phyloP scores from a whole-genome alignment of 192 early-diverging fungal species.

The Umbelopsis vinacea region DNA sequence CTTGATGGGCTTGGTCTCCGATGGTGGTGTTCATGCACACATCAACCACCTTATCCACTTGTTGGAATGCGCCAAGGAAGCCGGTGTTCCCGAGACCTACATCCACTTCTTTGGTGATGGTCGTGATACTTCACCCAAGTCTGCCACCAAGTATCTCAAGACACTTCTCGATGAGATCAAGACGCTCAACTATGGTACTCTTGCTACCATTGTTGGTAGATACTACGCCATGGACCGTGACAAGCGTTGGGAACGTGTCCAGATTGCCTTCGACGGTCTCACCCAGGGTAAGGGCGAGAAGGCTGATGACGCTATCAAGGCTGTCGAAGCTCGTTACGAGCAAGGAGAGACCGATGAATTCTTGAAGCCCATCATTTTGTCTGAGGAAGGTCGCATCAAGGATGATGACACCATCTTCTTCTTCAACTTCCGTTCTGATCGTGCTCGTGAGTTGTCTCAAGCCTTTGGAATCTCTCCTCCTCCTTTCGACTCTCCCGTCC shows the following conservation, averaged over 20 bases:
- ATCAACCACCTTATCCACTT: constrained; percentile 88
- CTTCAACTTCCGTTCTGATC: constrained; percentile 99
- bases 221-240: constrained; percentile 99
- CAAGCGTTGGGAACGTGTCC: constrained; percentile 99
- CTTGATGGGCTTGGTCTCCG: constrained; percentile 92
- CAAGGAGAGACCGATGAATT: constrained; percentile 99
- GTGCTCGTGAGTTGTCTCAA: constrained; percentile 93
- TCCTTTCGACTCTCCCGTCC: constrained; percentile 83
- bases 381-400: constrained; percentile 75
- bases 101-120: constrained; percentile 99
- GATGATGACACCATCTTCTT: constrained; percentile 92
- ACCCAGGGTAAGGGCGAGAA: constrained; percentile 80
- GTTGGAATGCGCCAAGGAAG: constrained; percentile 83
- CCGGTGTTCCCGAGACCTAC: constrained; percentile 81
- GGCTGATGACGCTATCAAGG: constrained; percentile 61
- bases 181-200: constrained; percentile 76
- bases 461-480: constrained; percentile 85
- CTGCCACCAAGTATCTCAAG: constrained; percentile 78
- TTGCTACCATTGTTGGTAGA: constrained; percentile 94
- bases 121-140: constrained; percentile 93
- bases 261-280: constrained; percentile 93
- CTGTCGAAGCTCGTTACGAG: constrained; percentile 86
- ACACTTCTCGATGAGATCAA: constrained; percentile 69
- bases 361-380: constrained; percentile 96
- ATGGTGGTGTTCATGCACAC: constrained; percentile 98